phyloP scores from a whole-genome alignment of 768 basidiomycete species.

The Cyclocybe cylindracea region DNA sequence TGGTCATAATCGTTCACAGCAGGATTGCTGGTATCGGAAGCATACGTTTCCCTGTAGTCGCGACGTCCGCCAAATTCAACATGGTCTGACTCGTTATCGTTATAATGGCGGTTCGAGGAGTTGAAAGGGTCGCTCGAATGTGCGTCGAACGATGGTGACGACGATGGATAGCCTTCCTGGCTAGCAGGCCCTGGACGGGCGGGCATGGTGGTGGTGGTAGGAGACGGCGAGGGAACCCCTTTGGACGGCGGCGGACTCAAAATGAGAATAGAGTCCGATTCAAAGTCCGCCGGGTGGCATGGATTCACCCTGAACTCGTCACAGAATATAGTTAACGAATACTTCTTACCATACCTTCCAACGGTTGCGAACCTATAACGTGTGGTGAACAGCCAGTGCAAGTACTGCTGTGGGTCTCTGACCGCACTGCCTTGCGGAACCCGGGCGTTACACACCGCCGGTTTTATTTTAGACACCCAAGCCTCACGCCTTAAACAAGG shows the following conservation, averaged over 20 bases:
- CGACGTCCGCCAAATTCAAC: slow-evolving; percentile 59
- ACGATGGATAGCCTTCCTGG: slow-evolving; percentile 66
- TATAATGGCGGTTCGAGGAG: slow-evolving; percentile 51
- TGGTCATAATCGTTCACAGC: slow-evolving; percentile 72
- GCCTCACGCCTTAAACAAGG: too few species aligned
- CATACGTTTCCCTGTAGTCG: slow-evolving; percentile 55
- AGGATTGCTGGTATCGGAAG: slow-evolving; percentile 69
- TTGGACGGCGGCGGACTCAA: slow-evolving; percentile 7
- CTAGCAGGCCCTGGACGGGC: slow-evolving; percentile 55
- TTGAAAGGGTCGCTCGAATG: slow-evolving; percentile 72
- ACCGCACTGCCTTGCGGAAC: too few species aligned
- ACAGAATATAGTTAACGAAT: too few species aligned
- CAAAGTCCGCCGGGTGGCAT: too few species aligned
- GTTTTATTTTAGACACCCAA: too few species aligned
- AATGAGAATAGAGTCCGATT: background rate
- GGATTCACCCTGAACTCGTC: too few species aligned
- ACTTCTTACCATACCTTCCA: too few species aligned
- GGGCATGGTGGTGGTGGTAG: slow-evolving; percentile 44
- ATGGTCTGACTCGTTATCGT: slow-evolving; percentile 77
- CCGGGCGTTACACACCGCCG: too few species aligned
- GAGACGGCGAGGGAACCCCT: slow-evolving; percentile 20
- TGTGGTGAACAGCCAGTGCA: too few species aligned
- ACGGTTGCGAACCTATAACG: too few species aligned
- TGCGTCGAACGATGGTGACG: slow-evolving; percentile 58
- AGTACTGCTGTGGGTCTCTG: too few species aligned